Percentiles rank a stretch among this genome's conserved stretches.
phyloP scores from a whole-genome alignment of 805 yeast genomes.

The Metschnikowia corniflorae region DNA sequence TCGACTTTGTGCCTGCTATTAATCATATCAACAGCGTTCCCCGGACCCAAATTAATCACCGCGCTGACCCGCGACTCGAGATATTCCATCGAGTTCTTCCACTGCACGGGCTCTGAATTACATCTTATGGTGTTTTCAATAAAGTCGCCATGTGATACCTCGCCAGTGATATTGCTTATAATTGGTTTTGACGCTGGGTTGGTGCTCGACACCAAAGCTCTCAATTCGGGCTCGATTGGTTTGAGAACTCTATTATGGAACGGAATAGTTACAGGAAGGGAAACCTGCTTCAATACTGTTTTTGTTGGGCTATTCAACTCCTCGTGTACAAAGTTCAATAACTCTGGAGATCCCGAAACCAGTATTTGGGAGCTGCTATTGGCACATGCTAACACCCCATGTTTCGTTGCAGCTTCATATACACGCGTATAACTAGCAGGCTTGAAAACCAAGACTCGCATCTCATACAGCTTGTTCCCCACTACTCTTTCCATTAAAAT shows the following conservation, averaged over 20 bases:
- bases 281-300: constrained; percentile 23
- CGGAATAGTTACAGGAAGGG: constrained; percentile 47
- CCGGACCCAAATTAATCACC: constrained; percentile 39
- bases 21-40: constrained; percentile 28
- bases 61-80: constrained; percentile 14
- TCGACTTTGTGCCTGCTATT: constrained; percentile 15
- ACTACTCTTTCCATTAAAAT: constrained; percentile 12
- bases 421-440: constrained; percentile 23
- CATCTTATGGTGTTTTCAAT: constrained; percentile 33
- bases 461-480: constrained; percentile 18
- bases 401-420: constrained; percentile 15
- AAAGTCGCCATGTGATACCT: constrained; percentile 21
- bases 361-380: constrained; percentile 44
- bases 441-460: constrained; percentile 34
- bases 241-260: constrained; percentile 44
- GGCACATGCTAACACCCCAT: constrained; percentile 42
- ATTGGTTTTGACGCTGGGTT: constrained; percentile 26
- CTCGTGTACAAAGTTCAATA: constrained; percentile 23
- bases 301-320: constrained; percentile 14
- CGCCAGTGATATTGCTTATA: constrained; percentile 36
- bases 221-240: constrained; percentile 35
- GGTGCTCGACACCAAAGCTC: constrained; percentile 14
- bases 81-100: constrained; percentile 34
- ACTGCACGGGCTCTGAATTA: constrained; percentile 44
- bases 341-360: constrained; percentile 37